These are phyloP conservation scores for Boletus sp. DNA, from an alignment of 1,284 basidiomycete species.

Conservation along the genomic window DNA sequence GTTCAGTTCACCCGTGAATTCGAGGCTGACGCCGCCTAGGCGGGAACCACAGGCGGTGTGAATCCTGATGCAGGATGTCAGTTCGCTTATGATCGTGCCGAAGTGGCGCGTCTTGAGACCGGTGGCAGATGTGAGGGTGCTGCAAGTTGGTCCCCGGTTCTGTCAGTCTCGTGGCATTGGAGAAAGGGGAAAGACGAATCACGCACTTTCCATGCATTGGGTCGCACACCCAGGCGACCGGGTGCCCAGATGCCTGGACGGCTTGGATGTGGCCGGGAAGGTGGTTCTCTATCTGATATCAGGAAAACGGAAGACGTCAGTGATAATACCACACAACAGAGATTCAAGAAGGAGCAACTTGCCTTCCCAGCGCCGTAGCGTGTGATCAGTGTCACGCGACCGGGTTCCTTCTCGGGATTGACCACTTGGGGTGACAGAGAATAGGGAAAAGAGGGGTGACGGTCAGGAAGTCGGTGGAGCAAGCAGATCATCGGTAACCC, in stretches of 20 bases:
- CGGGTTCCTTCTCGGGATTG: constrained; percentile 80
- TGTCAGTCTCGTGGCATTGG: background rate
- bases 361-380: constrained; percentile 90
- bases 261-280: constrained; percentile 83
- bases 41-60: constrained; percentile 70
- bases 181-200: background rate
- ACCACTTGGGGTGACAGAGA: constrained; percentile 52
- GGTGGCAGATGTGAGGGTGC: constrained; percentile 73
- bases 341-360: constrained; percentile 1
- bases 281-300: constrained; percentile 62
- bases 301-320: background rate
- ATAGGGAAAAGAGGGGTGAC: background rate
- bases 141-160: constrained; percentile 28
- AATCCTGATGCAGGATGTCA: constrained; percentile 79
- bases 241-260: constrained; percentile 78
- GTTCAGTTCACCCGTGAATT: constrained; percentile 94
- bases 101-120: constrained; percentile 91
- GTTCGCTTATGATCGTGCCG: constrained; percentile 85
- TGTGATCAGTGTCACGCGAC: constrained; percentile 88
- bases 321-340: no score
- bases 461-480: background rate
- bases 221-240: constrained; percentile 92
- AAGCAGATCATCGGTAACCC: constrained; percentile 26
- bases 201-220: constrained; percentile 95
- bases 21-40: constrained; percentile 93